Evolutionary conservation across 352 stramenopile genomes (phyloP), one percentile per base, ranked within the genome.

Genomic region (Pythium aristosporum): DNA sequence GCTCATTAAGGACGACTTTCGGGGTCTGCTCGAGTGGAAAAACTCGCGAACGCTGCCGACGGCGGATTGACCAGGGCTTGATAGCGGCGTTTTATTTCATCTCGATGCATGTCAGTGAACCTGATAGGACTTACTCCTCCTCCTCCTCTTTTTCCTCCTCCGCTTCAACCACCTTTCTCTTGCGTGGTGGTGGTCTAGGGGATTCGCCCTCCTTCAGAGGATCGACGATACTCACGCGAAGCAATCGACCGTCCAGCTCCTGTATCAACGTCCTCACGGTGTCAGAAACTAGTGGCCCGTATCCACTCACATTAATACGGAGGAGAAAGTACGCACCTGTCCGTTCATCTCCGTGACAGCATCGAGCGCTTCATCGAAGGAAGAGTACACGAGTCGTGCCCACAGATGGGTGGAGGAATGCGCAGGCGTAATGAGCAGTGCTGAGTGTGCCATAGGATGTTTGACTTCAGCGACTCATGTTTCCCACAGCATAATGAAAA

Each of bases 271-370:
- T 9, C 5, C 16, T 20, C 39, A 46, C 7, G 39, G 8, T 46
- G 2, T 46, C 18, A 46, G 39, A 30, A 21, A 21, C 2, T 18
- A 46, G n/a, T 21, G 34, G 6, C 34, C 34, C 18, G 1, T 9
- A 46, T 20, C 39, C 5, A 44, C 7, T 44, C 5, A 6, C 10
- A 44, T 20, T 3, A 46, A 20, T 21, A 46, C 18, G 10, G 8
- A 15, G 6, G 25, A 25, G 10, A 50, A 41, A 32, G 37, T 12
- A 46, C 50, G 25, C 32, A 81, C 74, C 73, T 93, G 84, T 61
- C 84, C 84, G 60, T 93, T 93, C 81, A 90, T 91, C 61, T 89
- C 82, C 21, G 65, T 89, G 9, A 74, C 76, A 32, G 84, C 84
- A 42, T 88, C 75, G 7, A 93, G 60, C 8, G 82, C 84, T 61